Evolutionary conservation across 2,329 filamentous ascomycete species (phyloP).

Genomic region (Aureobasidium pullulans): DNA sequence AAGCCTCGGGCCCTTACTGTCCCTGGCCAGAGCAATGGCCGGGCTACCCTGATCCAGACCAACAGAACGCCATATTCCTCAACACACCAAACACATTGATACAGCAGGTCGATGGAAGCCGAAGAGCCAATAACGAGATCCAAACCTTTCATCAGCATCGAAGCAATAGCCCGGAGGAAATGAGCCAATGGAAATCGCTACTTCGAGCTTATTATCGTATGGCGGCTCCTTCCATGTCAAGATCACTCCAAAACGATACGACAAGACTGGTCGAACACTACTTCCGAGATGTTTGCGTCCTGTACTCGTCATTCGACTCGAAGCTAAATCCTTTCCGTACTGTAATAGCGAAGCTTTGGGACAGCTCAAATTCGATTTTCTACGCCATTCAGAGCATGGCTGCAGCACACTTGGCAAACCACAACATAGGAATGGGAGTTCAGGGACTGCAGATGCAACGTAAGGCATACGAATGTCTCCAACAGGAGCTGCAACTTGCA

Average conservation of each 20-base stretch:
- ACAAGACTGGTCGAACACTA: slow-evolving; percentile 56
- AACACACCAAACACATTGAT: neutral
- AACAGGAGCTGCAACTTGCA: slow-evolving; percentile 32
- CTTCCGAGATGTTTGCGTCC: slow-evolving; percentile 53
- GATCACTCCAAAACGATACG: slow-evolving; percentile 39
- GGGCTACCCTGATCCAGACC: neutral
- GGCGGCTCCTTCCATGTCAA: slow-evolving; percentile 26
- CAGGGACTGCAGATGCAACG: slow-evolving; percentile 20
- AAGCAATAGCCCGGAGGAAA: neutral
- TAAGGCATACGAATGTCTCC: slow-evolving; percentile 39
- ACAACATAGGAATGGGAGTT: slow-evolving; percentile 19
- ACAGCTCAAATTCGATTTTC: slow-evolving; percentile 51
- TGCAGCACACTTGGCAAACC: slow-evolving; percentile 21
- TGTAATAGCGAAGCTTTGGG: slow-evolving; percentile 51
- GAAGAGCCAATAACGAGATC: neutral
- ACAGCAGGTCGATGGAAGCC: neutral
- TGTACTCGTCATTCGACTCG: slow-evolving; percentile 60
- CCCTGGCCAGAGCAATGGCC: neutral
- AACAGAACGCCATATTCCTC: neutral
- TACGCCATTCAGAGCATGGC: slow-evolving; percentile 57
- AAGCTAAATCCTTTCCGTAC: slow-evolving; percentile 54
- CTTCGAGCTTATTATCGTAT: slow-evolving; percentile 19
- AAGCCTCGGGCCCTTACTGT: neutral
- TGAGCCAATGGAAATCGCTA: slow-evolving; percentile 16
- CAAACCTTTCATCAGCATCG: neutral